phyloP scores from a whole-genome alignment of 2,329 filamentous ascomycete genomes.

The Magnaporthiopsis rhizophila region DNA sequence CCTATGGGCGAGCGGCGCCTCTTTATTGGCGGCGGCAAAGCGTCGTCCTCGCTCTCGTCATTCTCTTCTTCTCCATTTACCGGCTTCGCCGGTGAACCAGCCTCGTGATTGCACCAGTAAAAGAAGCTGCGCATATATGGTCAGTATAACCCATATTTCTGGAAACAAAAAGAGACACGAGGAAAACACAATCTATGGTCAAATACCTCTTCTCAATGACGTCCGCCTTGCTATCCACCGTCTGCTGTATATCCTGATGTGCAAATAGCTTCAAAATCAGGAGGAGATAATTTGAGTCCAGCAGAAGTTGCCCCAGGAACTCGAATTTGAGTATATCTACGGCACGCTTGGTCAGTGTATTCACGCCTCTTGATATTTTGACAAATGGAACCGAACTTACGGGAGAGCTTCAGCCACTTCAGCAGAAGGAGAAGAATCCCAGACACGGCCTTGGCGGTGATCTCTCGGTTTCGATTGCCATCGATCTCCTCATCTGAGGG shows the following conservation, averaged over 20 bases:
- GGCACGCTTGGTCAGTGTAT: neutral
- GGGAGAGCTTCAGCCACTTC: slow-evolving; percentile 95
- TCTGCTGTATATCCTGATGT: slow-evolving; percentile 85
- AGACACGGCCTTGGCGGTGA: slow-evolving; percentile 86
- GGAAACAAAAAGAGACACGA: neutral
- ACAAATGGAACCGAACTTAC: slow-evolving; percentile 42
- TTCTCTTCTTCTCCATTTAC: slow-evolving; percentile 29
- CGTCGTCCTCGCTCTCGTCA: slow-evolving; percentile 63
- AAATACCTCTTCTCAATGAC: slow-evolving; percentile 68
- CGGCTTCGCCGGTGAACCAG: slow-evolving; percentile 19
- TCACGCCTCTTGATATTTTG: neutral
- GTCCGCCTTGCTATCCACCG: slow-evolving; percentile 80
- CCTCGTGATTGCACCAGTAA: slow-evolving; percentile 70
- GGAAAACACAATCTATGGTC: neutral
- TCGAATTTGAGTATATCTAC: slow-evolving; percentile 90
- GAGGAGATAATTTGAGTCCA: slow-evolving; percentile 93
- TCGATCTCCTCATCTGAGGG: slow-evolving; percentile 65
- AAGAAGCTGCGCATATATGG: slow-evolving; percentile 59
- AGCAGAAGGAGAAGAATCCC: slow-evolving; percentile 77
- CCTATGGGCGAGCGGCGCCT: slow-evolving; percentile 36
- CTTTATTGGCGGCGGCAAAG: slow-evolving; percentile 76
- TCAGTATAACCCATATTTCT: neutral
- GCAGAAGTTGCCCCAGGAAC: slow-evolving; percentile 83
- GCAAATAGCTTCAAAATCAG: slow-evolving; percentile 89
- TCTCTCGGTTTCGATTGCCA: slow-evolving; percentile 72